These are phyloP conservation scores for Torulaspora indica DNA, from an alignment of 805 yeast genomes.

Conservation along the genomic window DNA sequence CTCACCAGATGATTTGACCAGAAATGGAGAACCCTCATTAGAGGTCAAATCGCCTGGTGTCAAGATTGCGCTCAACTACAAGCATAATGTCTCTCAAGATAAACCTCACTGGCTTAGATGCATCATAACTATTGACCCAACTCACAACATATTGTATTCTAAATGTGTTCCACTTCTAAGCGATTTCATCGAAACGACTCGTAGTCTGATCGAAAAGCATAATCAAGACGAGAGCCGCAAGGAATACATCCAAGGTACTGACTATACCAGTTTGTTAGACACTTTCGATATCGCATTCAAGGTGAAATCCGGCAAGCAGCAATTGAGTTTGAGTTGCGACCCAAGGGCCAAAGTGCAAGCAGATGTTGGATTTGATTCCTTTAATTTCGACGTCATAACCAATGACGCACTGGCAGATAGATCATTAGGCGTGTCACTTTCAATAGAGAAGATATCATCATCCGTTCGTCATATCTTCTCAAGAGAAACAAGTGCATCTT, in stretches of 20 bases:
- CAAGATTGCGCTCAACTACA: slow-evolving; percentile 51
- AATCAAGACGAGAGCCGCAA: slow-evolving; percentile 14
- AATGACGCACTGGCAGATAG: slow-evolving; percentile 41
- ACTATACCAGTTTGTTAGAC: slow-evolving; percentile 45
- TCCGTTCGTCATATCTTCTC: slow-evolving; percentile 88
- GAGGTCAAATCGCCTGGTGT: slow-evolving; percentile 74
- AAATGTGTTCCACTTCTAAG: slow-evolving; percentile 72
- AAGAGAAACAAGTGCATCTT: slow-evolving; percentile 77
- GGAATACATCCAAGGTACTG: slow-evolving; percentile 20
- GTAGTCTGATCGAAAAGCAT: slow-evolving; percentile 42
- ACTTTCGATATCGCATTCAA: slow-evolving; percentile 60
- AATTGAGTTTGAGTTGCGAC: slow-evolving; percentile 76
- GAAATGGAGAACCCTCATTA: slow-evolving; percentile 46
- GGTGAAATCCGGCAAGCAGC: slow-evolving; percentile 65
- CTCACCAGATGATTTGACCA: slow-evolving; percentile 39
- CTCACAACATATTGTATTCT: slow-evolving; percentile 66
- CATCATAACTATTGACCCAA: slow-evolving; percentile 39
- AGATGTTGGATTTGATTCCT: slow-evolving; percentile 64
- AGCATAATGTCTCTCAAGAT: slow-evolving; percentile 12
- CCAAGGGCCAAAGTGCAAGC: slow-evolving; percentile 94
- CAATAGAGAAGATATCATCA: slow-evolving; percentile 55
- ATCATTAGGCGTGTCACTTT: slow-evolving; percentile 43
- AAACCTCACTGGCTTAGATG: slow-evolving; percentile 31
- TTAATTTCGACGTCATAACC: slow-evolving; percentile 55
- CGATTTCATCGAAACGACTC: slow-evolving; percentile 51